Base-by-base conservation (phyloP, 2,329 filamentous ascomycete species). In the Aspergillus pseudonomiae region DNA sequence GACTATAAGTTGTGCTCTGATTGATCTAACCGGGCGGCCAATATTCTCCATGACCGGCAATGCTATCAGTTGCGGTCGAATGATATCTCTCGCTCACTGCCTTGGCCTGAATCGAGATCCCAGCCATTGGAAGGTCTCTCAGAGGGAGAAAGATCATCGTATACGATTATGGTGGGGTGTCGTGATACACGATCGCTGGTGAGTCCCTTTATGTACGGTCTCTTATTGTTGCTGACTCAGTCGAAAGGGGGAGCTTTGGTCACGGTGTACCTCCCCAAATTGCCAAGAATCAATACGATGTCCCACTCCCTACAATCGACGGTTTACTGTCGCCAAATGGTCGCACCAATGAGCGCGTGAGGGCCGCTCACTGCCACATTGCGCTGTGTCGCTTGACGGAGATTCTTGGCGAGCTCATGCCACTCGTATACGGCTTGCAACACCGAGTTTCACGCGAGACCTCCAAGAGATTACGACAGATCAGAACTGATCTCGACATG, bases 21-120 rank as follows among this genome's bases (percentile, higher is more conserved):
- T 89, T 11, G 87, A 89, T 67, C 75, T 89, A 2, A 84, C 83
- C 0, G 88, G 87, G 1, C 79, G 87, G 3, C 87, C 88, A 1
- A 85, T 85, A 7, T 87, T 85, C 7, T 85, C 85, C 1, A 83
- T 88, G 70, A 84, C 86, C 6, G 86, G 86, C 0, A 87, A 87
- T 68, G 82, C 84, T 9, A 81, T 84, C 34, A 83, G 83, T 16
- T 83, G 82, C 63, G 84, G 84, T 0, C 82, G 84, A 4, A 84
- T 82, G 24, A 79, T 86, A 12, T 83, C 83, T 5, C 76, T 87
- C 26, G 83, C 85, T 10, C 84, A 86, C 64, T 85, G 83, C 21
- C 81, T 86, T 61, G 85, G 85, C 0, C 74, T 87, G 43, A 85
- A 87, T 65, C 80, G 85, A 32, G 83, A 87, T 67, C 83, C 84